Conservation (phyloP, 352 stramenopile species). For the Globisporangium carolinianum region DNA sequence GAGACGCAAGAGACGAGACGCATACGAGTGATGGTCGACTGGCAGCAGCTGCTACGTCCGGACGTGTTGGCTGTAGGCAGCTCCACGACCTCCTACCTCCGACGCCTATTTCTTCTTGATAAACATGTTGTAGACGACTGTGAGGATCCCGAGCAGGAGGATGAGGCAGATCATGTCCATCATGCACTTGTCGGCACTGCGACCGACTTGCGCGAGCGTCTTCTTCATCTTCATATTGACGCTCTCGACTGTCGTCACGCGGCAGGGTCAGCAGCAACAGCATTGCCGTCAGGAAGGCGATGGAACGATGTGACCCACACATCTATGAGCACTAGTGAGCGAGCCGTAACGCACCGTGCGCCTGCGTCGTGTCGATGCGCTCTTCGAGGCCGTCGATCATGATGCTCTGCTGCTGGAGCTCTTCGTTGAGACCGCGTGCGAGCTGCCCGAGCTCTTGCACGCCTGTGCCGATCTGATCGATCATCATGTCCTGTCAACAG, state of each 20-base stretch:
- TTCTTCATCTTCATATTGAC: conserved; percentile 86
- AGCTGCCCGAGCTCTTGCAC: conserved; percentile 76
- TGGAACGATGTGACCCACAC: neutral
- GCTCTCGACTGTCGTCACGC: conserved; percentile 45
- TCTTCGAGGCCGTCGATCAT: conserved; percentile 83
- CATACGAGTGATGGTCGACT: neutral
- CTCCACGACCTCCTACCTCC: too few relatives aligned
- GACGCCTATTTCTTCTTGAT: conserved; percentile 48
- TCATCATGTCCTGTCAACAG: conserved; percentile 60
- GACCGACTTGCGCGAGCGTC: conserved; percentile 61
- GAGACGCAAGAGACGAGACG: too few relatives aligned
- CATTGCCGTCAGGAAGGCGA: neutral
- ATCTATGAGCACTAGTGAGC: neutral
- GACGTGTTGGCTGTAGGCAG: neutral
- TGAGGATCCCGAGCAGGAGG: conserved; percentile 74
- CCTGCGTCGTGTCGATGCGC: conserved; percentile 72
- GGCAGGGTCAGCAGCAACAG: too few relatives aligned
- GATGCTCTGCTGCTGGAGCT: conserved; percentile 81
- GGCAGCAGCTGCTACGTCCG: too few relatives aligned
- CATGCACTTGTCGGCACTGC: conserved; percentile 81
- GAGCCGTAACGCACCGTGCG: conserved; percentile 36
- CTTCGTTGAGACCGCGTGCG: conserved; percentile 71
- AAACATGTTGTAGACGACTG: conserved; percentile 87
- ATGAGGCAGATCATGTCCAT: conserved; percentile 89
- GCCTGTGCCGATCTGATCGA: conserved; percentile 76